These are phyloP conservation scores for Xylariaceae sp. DNA, from an alignment of 2,329 filamentous ascomycete species.

Conservation along the genomic window DNA sequence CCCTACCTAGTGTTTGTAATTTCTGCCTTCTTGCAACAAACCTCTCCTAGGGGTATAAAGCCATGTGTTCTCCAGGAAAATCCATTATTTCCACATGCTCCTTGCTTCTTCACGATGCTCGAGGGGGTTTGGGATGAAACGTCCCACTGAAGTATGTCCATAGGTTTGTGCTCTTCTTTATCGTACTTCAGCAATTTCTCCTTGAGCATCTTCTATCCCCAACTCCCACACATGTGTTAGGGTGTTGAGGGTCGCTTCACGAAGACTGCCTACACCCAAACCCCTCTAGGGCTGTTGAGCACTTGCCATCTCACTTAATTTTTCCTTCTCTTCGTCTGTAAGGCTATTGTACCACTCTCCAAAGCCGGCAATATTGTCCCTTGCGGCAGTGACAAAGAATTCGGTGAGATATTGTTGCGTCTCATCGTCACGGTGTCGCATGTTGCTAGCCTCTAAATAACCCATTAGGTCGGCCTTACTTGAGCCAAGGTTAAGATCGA, in stretches of 20 bases:
- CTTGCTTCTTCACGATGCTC: too few species aligned
- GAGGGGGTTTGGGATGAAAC: too few species aligned
- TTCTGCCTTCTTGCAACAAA: not conserved
- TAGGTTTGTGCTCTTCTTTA: not conserved
- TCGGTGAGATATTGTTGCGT: slow-evolving; percentile 83
- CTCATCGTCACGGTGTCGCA: slow-evolving; percentile 83
- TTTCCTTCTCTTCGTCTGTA: slow-evolving; percentile 62
- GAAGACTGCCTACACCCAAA: too few species aligned
- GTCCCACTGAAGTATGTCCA: not conserved
- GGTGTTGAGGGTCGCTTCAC: not conserved
- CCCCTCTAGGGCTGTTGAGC: slow-evolving; percentile 33
- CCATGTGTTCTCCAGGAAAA: not conserved
- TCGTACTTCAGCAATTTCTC: not conserved
- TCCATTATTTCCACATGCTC: not conserved
- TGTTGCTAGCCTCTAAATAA: slow-evolving; percentile 65
- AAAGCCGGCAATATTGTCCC: slow-evolving; percentile 64
- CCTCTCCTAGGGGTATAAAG: slow-evolving; percentile 7
- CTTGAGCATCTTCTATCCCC: not conserved
- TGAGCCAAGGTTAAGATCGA: slow-evolving; percentile 76
- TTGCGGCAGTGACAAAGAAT: slow-evolving; percentile 73
- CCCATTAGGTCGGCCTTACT: slow-evolving; percentile 83
- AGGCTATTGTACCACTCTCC: slow-evolving; percentile 63
- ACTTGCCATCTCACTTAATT: slow-evolving; percentile 60
- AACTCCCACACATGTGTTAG: too few species aligned
- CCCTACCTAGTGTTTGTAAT: not conserved